A percentile compares a stretch with the other conserved stretches of the same genome.
Conservation (phyloP, 1,284 basidiomycete species). For the Moesziomyces aphidis region DNA sequence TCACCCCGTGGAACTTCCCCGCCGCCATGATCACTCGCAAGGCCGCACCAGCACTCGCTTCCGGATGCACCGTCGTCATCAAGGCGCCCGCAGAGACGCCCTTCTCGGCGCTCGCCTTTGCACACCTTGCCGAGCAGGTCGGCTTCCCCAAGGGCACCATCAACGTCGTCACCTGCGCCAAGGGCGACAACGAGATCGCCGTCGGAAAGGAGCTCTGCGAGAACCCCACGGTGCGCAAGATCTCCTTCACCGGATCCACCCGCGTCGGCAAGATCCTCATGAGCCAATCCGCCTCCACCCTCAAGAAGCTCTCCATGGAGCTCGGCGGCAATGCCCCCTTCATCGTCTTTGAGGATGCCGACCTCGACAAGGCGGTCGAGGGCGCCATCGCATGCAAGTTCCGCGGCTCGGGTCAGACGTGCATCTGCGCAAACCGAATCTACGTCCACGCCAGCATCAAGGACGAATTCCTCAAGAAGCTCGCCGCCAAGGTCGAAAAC, state of each 20-base stretch:
- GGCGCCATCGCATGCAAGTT: conserved; percentile 90
- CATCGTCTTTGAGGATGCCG: conserved; percentile 96
- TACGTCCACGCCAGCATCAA: conserved; percentile 77
- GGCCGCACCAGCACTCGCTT: conserved; percentile 85
- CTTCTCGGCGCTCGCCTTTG: conserved; percentile 88
- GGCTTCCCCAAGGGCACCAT: conserved; percentile 94
- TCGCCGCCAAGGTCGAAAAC: conserved; percentile 83
- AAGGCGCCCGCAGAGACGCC: conserved; percentile 97
- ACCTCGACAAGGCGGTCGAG: conserved; percentile 92
- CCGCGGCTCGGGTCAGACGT: conserved; percentile 90
- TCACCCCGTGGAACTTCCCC: conserved; percentile 68
- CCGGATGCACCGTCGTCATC: conserved; percentile 94
- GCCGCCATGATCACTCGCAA: conserved; percentile 80
- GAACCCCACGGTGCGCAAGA: conserved; percentile 79
- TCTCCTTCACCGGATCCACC: conserved; percentile 93
- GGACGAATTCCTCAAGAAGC: conserved; percentile 83
- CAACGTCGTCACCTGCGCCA: conserved; percentile 89
- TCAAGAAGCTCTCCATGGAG: conserved; percentile 81
- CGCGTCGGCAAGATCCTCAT: conserved; percentile 90
- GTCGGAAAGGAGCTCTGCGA: conserved; percentile 77
- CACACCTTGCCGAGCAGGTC: conserved; percentile 84
- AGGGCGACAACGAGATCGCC: conserved; percentile 76
- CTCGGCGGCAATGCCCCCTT: conserved; percentile 86
- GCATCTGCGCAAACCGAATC: conserved; percentile 72
- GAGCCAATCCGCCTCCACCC: conserved; percentile 81